A percentile compares a stretch with the other conserved stretches of the same genome.
These are phyloP conservation scores for Chalaropsis thielavioides DNA, from an alignment of 2,329 filamentous ascomycete species.

Conservation along the genomic window DNA sequence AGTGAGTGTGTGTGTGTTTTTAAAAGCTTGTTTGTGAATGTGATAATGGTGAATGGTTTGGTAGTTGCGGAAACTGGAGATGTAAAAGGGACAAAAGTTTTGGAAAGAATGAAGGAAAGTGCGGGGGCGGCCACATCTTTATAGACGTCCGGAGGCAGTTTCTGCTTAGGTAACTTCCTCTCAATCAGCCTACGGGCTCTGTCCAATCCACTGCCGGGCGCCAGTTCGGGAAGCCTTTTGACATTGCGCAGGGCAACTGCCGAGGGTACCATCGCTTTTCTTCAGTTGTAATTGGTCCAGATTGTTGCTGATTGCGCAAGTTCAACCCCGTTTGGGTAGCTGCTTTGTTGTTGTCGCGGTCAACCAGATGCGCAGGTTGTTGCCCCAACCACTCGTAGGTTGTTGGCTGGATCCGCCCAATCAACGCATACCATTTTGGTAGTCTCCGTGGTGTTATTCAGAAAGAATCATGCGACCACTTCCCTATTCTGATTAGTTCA, in stretches of 20 bases:
- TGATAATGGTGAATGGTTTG: background rate
- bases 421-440: too few species aligned
- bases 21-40: background rate
- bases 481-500: too few species aligned
- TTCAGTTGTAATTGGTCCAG: background rate
- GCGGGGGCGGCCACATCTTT: background rate
- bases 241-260: background rate
- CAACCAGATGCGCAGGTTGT: too few species aligned
- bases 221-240: background rate
- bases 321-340: background rate
- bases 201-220: background rate
- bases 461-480: too few species aligned
- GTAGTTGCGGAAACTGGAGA: conserved; percentile 1
- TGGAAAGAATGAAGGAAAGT: background rate
- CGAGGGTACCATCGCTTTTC: background rate
- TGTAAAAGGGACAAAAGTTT: background rate
- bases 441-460: too few species aligned
- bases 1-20: background rate
- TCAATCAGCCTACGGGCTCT: too few species aligned
- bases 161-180: background rate
- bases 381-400: too few species aligned
- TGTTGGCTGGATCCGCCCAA: too few species aligned
- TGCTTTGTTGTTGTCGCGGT: too few species aligned
- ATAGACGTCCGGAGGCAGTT: background rate
- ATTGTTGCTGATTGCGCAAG: background rate